Evolutionary conservation across 768 basidiomycete genomes (phyloP).

Genomic region (Botryobasidium botryosum): DNA sequence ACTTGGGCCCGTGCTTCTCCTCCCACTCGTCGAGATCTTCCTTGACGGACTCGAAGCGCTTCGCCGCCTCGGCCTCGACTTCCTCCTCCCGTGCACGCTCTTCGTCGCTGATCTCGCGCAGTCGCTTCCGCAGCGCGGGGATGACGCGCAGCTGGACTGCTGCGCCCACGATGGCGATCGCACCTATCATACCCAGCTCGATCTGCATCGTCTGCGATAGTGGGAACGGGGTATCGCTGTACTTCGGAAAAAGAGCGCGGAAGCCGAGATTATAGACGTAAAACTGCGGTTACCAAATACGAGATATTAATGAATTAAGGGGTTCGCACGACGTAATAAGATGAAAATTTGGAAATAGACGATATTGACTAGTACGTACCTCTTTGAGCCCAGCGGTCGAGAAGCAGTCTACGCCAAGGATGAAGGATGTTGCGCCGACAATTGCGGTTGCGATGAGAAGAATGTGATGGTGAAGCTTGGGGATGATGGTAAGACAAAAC

Average conservation of each 20-base stretch:
- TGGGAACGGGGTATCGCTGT: slow-evolving; percentile 49
- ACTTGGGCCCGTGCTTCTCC: slow-evolving; percentile 50
- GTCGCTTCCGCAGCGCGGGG: slow-evolving; percentile 57
- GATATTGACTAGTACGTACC: slow-evolving; percentile 27
- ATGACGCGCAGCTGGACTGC: slow-evolving; percentile 84
- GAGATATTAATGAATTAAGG: slow-evolving; percentile 4
- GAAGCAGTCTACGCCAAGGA: slow-evolving; percentile 87
- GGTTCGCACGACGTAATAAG: neutral
- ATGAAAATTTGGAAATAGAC: neutral
- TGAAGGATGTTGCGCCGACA: slow-evolving; percentile 81
- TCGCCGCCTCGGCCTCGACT: slow-evolving; percentile 57
- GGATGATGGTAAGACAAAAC: slow-evolving; percentile 71
- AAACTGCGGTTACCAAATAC: slow-evolving; percentile 36
- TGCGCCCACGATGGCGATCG: slow-evolving; percentile 68
- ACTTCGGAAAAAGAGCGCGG: slow-evolving; percentile 60
- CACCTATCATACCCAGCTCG: slow-evolving; percentile 76
- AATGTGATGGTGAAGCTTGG: slow-evolving; percentile 74
- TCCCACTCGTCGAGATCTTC: slow-evolving; percentile 78
- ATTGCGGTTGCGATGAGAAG: slow-evolving; percentile 74
- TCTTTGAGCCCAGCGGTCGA: slow-evolving; percentile 87
- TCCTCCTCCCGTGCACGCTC: slow-evolving; percentile 54
- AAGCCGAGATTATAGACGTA: slow-evolving; percentile 95
- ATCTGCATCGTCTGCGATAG: slow-evolving; percentile 85
- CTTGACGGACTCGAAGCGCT: slow-evolving; percentile 43
- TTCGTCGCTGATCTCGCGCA: slow-evolving; percentile 64